Percentiles rank a stretch among this genome's conserved stretches.
These are phyloP conservation scores for Corymbia calophylla DNA, from an alignment of 441 rosid genomes.

Conservation along the genomic window DNA sequence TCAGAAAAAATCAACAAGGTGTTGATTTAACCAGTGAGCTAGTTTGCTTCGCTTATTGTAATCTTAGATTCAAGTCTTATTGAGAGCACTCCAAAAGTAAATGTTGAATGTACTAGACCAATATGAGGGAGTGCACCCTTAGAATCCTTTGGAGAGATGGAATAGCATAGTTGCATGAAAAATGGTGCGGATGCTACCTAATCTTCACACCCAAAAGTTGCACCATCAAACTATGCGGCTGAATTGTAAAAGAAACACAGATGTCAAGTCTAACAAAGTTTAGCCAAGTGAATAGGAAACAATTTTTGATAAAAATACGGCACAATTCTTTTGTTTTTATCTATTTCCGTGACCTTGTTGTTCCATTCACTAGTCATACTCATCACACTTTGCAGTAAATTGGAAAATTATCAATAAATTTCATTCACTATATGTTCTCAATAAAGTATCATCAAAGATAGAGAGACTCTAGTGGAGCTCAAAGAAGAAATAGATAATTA, in stretches of 20 bases:
- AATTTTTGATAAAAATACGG: not conserved
- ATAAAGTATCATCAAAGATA: not conserved
- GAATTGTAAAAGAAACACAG: not conserved
- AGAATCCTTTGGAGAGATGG: not conserved
- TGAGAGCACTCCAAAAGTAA: not conserved
- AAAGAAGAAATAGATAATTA: not conserved
- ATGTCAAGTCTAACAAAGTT: not conserved
- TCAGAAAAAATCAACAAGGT: not conserved
- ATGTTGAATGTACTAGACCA: not conserved
- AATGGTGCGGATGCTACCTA: not conserved
- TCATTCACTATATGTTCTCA: not conserved
- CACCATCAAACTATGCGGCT: not conserved
- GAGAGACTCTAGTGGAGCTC: not conserved
- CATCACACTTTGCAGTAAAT: not conserved
- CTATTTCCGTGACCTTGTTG: not conserved
- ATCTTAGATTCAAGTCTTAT: not conserved
- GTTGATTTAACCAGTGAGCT: not conserved
- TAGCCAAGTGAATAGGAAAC: not conserved
- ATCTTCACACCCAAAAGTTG: not conserved
- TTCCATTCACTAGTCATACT: not conserved
- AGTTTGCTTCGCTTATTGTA: not conserved
- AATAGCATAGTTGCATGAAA: not conserved
- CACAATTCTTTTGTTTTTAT: not conserved
- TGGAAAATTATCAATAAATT: not conserved
- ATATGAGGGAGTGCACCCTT: not conserved